A percentile compares a stretch with the other conserved stretches of the same genome.
phyloP scores from a whole-genome alignment of 176 grass and related monocot genomes.

The Triticum monococcum region DNA sequence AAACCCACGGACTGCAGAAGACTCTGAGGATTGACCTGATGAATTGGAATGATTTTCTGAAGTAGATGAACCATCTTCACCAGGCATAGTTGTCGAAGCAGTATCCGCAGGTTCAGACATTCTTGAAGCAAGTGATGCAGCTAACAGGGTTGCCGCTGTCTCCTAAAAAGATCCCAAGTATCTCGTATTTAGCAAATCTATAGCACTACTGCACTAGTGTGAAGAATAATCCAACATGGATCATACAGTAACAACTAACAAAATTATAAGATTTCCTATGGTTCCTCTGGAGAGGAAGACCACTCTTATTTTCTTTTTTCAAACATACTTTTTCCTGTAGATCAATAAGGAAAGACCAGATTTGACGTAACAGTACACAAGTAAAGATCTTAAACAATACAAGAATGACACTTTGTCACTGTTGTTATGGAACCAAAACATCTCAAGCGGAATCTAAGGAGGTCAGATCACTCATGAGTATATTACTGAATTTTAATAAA shows the following conservation, averaged over 20 bases:
- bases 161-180: slow-evolving; percentile 48
- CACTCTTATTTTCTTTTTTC: slow-evolving; percentile 9
- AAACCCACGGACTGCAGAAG: slow-evolving; percentile 29
- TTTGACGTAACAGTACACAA: background rate
- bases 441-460: background rate
- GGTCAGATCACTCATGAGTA: background rate
- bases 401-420: background rate
- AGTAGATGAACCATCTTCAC: slow-evolving; percentile 37
- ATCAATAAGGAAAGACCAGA: background rate
- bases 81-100: slow-evolving; percentile 9
- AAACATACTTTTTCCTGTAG: background rate
- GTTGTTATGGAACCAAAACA: background rate
- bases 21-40: slow-evolving; percentile 37
- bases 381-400: slow-evolving; percentile 9
- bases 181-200: background rate
- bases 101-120: slow-evolving; percentile 37
- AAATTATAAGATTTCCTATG: slow-evolving; percentile 11
- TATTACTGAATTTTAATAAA: background rate
- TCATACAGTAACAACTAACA: background rate
- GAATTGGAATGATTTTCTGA: slow-evolving; percentile 51
- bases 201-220: background rate
- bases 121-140: slow-evolving; percentile 74
- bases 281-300: background rate
- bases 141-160: slow-evolving; percentile 68
- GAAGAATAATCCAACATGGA: background rate